Conservation (phyloP, 768 basidiomycete species). For the Sarcomyxa edulis region DNA sequence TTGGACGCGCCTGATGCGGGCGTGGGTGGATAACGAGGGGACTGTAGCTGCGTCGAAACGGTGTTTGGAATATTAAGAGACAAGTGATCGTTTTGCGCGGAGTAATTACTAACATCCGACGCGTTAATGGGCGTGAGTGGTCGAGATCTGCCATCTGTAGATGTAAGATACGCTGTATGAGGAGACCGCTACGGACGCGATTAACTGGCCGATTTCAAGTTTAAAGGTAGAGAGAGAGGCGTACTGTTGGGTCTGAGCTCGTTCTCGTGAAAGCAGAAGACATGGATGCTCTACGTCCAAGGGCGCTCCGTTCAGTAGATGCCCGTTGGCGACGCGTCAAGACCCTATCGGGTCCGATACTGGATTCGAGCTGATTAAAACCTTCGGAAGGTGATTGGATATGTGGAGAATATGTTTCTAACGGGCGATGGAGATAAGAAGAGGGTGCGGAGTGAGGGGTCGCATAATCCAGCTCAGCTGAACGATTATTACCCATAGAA, state of each 20-base stretch:
- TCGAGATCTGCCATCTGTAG: constrained; percentile 29
- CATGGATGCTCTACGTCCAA: too few species aligned
- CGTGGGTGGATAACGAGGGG: constrained; percentile 39
- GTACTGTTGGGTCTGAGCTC: too few species aligned
- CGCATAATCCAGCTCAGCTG: too few species aligned
- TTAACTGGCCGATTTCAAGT: too few species aligned
- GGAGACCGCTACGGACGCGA: constrained; percentile 14
- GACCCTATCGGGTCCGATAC: constrained; percentile 48
- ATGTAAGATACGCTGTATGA: constrained; percentile 28
- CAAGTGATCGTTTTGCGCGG: constrained; percentile 23
- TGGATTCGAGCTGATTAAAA: constrained; percentile 40
- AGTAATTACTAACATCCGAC: constrained; percentile 23
- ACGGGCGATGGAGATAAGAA: too few species aligned
- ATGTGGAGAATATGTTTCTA: too few species aligned
- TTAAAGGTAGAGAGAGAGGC: too few species aligned
- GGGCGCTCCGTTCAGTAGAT: not conserved
- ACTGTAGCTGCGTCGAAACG: constrained; percentile 23
- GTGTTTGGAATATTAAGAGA: constrained; percentile 22
- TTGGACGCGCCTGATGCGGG: constrained; percentile 41
- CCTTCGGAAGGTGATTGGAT: too few species aligned
- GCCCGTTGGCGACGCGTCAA: constrained; percentile 38
- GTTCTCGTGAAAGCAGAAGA: too few species aligned
- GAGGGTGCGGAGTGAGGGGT: too few species aligned
- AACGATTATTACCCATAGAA: too few species aligned
- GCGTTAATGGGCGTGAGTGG: constrained; percentile 32